Evolutionary conservation across 306 rosid genomes (phyloP).

Genomic region (Glycine tomentella): DNA sequence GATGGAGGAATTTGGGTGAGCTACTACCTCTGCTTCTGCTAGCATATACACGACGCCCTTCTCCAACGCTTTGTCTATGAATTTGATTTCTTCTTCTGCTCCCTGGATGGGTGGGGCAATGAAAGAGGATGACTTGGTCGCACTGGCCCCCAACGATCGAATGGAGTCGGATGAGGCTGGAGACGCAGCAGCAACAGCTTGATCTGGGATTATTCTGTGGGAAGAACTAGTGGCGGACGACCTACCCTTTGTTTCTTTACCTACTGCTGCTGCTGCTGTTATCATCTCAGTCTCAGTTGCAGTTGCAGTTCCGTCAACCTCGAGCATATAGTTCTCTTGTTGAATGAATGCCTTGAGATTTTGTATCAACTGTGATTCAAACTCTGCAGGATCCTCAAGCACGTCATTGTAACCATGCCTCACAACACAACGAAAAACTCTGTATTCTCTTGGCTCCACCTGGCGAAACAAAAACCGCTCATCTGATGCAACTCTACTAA

Average conservation of each 20-base stretch:
- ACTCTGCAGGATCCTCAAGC: conserved; percentile 54
- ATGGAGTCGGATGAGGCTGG: conserved; percentile 43
- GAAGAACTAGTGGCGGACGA: conserved; percentile 33
- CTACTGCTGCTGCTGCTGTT: too few species aligned
- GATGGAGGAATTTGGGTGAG: conserved; percentile 65
- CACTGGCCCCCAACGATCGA: not conserved
- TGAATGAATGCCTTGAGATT: conserved; percentile 63
- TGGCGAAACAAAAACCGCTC: conserved; percentile 83
- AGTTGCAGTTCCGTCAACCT: conserved; percentile 21
- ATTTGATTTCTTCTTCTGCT: conserved; percentile 61
- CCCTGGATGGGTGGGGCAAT: conserved; percentile 44
- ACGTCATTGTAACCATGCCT: conserved; percentile 80
- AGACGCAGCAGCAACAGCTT: not conserved
- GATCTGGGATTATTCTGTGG: conserved; percentile 32
- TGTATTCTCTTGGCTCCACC: conserved; percentile 65
- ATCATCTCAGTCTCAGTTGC: not conserved
- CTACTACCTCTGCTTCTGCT: conserved; percentile 79
- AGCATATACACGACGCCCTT: conserved; percentile 75
- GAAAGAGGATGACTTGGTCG: conserved; percentile 37
- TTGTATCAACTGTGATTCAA: conserved; percentile 67
- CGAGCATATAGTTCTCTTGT: conserved; percentile 46
- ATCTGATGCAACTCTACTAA: conserved; percentile 58
- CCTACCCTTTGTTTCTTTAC: conserved; percentile 3
- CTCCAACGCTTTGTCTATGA: conserved; percentile 65
- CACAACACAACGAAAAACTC: conserved; percentile 77